These are phyloP conservation scores for Mortierella hygrophila DNA, from an alignment of 192 early-diverging fungal species.

Conservation along the genomic window DNA sequence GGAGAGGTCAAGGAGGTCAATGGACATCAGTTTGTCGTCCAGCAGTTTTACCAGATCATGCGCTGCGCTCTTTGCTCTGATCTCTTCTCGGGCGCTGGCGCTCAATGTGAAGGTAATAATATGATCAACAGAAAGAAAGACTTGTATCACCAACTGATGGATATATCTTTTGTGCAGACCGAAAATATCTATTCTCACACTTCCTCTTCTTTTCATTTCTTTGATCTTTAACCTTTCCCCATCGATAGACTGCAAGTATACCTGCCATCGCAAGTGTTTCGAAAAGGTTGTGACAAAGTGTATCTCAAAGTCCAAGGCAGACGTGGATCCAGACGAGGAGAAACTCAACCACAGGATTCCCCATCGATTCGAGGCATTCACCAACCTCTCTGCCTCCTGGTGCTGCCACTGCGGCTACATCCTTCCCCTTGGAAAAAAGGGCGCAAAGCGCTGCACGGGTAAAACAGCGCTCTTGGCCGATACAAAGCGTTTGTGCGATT, in stretches of 20 bases:
- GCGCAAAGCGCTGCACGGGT: slow-evolving; percentile 68
- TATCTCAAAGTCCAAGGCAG: slow-evolving; percentile 77
- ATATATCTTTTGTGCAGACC: background rate
- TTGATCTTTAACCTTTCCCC: slow-evolving; percentile 3
- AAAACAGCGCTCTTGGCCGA: background rate
- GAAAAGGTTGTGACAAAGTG: slow-evolving; percentile 90
- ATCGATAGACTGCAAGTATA: slow-evolving; percentile 87
- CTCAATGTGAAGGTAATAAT: slow-evolving; percentile 88
- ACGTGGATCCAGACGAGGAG: slow-evolving; percentile 75
- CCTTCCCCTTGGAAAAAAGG: slow-evolving; percentile 86
- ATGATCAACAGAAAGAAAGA: too few relatives aligned
- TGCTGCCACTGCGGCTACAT: slow-evolving; percentile 98
- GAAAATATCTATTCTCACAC: background rate
- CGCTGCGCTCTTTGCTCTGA: slow-evolving; percentile 97
- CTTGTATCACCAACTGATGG: background rate
- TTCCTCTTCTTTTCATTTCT: background rate
- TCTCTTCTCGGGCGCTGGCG: slow-evolving; percentile 91
- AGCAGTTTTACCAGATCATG: slow-evolving; percentile 97
- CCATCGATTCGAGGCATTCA: slow-evolving; percentile 92
- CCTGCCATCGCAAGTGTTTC: slow-evolving; percentile 94
- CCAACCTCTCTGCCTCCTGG: slow-evolving; percentile 91
- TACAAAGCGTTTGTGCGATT: background rate
- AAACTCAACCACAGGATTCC: slow-evolving; percentile 94
- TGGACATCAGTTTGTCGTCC: slow-evolving; percentile 94
- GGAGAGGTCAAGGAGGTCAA: slow-evolving; percentile 89